These are phyloP conservation scores for Verticillium dahliae DNA, from an alignment of 2,329 filamentous ascomycete genomes.

Conservation along the genomic window DNA sequence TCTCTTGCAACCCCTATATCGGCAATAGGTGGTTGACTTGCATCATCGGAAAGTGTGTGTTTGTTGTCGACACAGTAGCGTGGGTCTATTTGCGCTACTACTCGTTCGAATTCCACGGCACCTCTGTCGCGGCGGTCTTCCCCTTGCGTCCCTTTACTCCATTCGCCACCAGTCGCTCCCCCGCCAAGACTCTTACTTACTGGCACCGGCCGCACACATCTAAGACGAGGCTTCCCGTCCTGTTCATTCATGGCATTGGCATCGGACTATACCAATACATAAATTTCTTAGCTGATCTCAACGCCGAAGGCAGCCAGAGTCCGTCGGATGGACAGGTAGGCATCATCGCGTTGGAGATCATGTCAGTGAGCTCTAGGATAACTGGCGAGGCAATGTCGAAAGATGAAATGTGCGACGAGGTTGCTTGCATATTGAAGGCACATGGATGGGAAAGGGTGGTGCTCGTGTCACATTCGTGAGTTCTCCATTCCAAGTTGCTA, in stretches of 20 bases:
- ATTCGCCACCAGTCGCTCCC: conserved; percentile 36
- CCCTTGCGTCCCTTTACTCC: conserved; percentile 48
- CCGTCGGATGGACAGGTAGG: conserved; percentile 43
- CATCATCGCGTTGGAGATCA: conserved; percentile 58
- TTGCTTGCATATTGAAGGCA: conserved; percentile 48
- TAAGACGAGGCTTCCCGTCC: conserved; percentile 46
- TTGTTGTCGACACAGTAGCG: conserved; percentile 19
- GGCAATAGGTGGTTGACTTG: conserved; percentile 15
- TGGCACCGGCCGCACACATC: conserved; percentile 60
- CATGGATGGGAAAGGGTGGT: conserved; percentile 54
- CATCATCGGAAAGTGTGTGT: not conserved
- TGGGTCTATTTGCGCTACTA: conserved; percentile 46
- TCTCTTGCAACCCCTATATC: conserved; percentile 45
- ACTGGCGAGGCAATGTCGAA: conserved; percentile 44
- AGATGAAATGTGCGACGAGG: conserved; percentile 47
- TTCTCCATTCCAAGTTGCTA: not conserved
- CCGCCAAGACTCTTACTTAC: conserved; percentile 47
- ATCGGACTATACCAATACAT: conserved; percentile 60
- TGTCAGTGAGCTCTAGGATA: conserved; percentile 58
- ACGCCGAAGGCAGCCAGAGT: conserved; percentile 19
- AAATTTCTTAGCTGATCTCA: conserved; percentile 47
- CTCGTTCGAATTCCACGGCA: conserved; percentile 5
- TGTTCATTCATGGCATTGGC: conserved; percentile 68
- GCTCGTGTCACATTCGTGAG: conserved; percentile 48
- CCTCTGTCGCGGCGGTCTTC: conserved; percentile 37